Evolutionary conservation across 2,329 filamentous ascomycete species (phyloP), one percentile per base, ranked within the genome.

Genomic region (Thelonectria olida): DNA sequence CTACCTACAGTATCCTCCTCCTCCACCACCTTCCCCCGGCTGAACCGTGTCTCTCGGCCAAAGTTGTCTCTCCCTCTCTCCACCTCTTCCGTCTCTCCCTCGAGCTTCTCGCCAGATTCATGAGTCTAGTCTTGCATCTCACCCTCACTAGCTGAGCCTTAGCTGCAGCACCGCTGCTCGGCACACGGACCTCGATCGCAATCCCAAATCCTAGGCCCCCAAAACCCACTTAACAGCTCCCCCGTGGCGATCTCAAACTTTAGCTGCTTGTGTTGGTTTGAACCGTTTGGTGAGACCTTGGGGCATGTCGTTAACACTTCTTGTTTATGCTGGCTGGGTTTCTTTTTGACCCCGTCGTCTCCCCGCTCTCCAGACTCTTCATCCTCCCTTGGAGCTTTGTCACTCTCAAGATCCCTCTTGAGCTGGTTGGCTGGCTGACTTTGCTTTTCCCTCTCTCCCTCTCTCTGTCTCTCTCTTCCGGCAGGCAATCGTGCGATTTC

Each of bases 401-500:
- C 53, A 55, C 65, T 62, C 60, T 20, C 48, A n/a, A n/a, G n/a
- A n/a, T n/a, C 41, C 57, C 22, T n/a, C 12, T 15, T 15, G 13
- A 12, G 25, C 34, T 38, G 25, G 25, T 27, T 27, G 25, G 25
- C 25, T 27, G 5, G 25, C 25, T 27, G 28, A 31, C 39, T 22
- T 42, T 22, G 17, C 39, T 12, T 42, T 7, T 23, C 39, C 17
- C 19, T 23, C 39, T 20, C 7, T 15, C 13, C 15, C 13, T 15
- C 34, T 42, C 19, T 5, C 39, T 20, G n/a, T 4, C 2, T n/a
- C 39, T 42, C 17, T 34, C 20, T 45, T 45, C 41, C 59, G 62
- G 62, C 54, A 62, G 67, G 63, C 68, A 70, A 70, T 68, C 54
- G 59, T 36, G 53, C 54, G 62, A 60, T 53, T 45, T 45, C 55